These are phyloP conservation scores for Rhododendron williamsianum DNA, from an alignment of 148 eudicot genomes.

Conservation along the genomic window DNA sequence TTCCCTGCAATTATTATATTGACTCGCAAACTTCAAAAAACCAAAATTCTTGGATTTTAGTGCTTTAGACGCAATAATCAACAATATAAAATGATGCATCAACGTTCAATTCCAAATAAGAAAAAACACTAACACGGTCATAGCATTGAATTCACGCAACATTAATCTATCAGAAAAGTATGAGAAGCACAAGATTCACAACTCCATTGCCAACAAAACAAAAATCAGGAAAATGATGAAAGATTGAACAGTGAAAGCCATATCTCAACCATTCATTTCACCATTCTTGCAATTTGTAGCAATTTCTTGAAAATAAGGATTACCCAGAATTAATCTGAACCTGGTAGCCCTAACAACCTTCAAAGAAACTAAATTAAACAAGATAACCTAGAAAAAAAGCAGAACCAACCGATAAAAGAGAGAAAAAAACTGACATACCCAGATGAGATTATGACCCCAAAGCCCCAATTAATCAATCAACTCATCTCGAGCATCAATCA, in stretches of 20 bases:
- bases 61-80: neutral
- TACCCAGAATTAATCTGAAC: neutral
- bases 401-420: neutral
- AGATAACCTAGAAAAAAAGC: neutral
- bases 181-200: neutral
- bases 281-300: neutral
- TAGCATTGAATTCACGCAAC: neutral
- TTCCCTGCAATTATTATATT: neutral
- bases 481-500: neutral
- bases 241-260: neutral
- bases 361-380: neutral
- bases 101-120: neutral
- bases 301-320: slow-evolving; percentile 3
- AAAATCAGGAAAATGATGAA: neutral
- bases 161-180: neutral
- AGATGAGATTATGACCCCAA: slow-evolving; percentile 12
- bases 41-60: neutral
- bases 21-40: neutral
- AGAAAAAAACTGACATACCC: slow-evolving; percentile 12
- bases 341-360: neutral
- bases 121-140: neutral
- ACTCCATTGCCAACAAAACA: neutral
- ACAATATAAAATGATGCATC: neutral
- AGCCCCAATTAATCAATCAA: slow-evolving; percentile 4
- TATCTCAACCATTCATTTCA: neutral